Evolutionary conservation across 2,329 filamentous ascomycete species (phyloP), one percentile per base, ranked within the genome.

Genomic region (Arthrinium phaeospermum): DNA sequence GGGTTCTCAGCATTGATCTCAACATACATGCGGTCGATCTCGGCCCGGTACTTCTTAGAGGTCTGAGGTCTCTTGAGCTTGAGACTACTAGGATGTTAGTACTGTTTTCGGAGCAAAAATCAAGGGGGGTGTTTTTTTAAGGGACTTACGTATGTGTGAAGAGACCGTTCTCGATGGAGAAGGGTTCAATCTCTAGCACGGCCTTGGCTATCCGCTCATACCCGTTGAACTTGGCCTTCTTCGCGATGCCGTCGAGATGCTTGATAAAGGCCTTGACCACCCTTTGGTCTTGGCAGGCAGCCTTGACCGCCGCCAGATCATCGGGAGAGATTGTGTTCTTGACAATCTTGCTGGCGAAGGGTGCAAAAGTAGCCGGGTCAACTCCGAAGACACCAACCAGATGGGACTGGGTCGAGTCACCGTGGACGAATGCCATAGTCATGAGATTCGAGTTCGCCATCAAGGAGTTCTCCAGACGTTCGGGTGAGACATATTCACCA

Each of bases 401-500:
- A 80, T 89, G 91, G 0, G 93, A 91, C 85, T 98, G 91, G 74
- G 92, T 89, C 74, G 91, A 91, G 80, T 98, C 96, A 53, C 96
- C 96, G 83, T 99, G 96, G 37, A 98, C 94, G 80, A 94, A 98
- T 3, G 92, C 95, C 79, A 93, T 92, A 30, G 91, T 89, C 37
- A 98, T 85, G 77, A 95, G 91, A 75, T 90, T 92, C 74, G 91
- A 91, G 84, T 93, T 95, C 75, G 93, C 94, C 74, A 97, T 87
- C 82, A 95, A 97, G 47, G 98, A 93, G 81, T 98, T 98, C 86
- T 99, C 96, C 80, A 99, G 94, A 72, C 95, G 94, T 85, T 99
- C 96, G 19, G 96, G 96, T 1, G 95, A 98, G 79, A 99, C 94
- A 84, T 99, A 99, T 85, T 99, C 96, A 82, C 96, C 96, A 83